Conservation (phyloP, 768 basidiomycete genomes). For the Chiua virens region DNA sequence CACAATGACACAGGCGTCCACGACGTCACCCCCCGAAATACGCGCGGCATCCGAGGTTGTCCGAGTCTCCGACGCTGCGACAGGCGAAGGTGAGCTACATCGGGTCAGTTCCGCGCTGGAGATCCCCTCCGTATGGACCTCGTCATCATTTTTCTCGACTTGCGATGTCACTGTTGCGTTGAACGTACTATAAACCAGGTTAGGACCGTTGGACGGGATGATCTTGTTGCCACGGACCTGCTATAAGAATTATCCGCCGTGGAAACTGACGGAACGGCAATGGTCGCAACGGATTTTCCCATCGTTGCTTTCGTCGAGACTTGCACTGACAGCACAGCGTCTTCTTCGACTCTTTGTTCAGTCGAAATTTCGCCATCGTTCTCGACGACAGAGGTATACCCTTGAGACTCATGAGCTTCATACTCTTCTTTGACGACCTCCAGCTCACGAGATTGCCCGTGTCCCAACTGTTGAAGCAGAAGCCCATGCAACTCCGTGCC, state of each 20-base stretch:
- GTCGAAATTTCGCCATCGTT: not conserved
- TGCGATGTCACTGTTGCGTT: not conserved
- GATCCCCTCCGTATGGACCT: not conserved
- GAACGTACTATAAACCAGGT: not conserved
- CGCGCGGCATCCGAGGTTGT: not conserved
- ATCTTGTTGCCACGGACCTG: conserved; percentile 1
- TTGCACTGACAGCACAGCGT: not conserved
- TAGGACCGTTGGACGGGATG: not conserved
- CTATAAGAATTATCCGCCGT: not conserved
- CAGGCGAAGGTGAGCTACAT: too few relatives aligned
- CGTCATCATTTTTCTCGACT: not conserved
- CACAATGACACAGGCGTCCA: not conserved
- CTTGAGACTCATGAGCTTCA: not conserved
- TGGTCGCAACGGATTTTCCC: not conserved
- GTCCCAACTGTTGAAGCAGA: not conserved
- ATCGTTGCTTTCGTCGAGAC: not conserved
- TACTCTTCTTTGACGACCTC: not conserved
- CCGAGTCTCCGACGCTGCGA: not conserved
- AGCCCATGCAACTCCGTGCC: not conserved
- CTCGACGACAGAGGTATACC: not conserved
- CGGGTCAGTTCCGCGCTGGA: not conserved
- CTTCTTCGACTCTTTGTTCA: not conserved
- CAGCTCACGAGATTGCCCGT: not conserved
- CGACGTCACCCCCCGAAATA: not conserved
- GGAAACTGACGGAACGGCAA: not conserved